These are phyloP conservation scores for Platismatia glauca DNA, from an alignment of 495 filamentous ascomycete genomes.

Conservation along the genomic window DNA sequence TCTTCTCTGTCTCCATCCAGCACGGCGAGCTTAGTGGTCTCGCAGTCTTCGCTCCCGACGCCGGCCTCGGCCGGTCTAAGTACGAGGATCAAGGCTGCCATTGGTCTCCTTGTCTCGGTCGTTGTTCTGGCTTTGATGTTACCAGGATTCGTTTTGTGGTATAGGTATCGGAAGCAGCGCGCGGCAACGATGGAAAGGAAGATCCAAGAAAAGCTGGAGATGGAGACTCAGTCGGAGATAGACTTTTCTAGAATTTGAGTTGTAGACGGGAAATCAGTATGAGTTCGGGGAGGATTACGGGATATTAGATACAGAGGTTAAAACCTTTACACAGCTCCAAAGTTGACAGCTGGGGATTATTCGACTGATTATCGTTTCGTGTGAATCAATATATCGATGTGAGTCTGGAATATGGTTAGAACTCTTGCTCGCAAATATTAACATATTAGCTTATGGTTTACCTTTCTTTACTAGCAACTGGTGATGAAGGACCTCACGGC, in stretches of 20 bases:
- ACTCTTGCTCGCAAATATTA: no score
- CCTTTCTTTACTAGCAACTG: no score
- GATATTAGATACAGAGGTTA: no score
- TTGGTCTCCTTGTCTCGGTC: not conserved
- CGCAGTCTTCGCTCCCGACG: not conserved
- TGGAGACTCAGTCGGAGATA: not conserved
- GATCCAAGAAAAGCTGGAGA: not conserved
- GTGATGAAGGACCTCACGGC: no score
- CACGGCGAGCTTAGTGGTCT: not conserved
- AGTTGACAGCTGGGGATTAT: no score
- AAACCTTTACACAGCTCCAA: no score
- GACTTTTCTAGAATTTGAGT: not conserved
- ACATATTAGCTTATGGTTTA: no score
- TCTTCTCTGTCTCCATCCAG: not conserved
- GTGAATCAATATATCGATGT: no score
- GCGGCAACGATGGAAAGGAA: not conserved
- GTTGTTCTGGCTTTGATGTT: not conserved
- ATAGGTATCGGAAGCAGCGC: not conserved
- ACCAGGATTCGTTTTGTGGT: not conserved
- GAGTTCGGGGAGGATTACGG: no score
- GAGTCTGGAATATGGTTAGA: no score
- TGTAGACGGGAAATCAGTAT: no score
- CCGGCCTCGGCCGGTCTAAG: not conserved
- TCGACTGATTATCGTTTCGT: no score
- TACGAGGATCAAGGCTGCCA: not conserved